A percentile compares a stretch with the other conserved stretches of the same genome.
Conservation (phyloP, 176 grass and related monocot species). For the Melocanna baccifera region DNA sequence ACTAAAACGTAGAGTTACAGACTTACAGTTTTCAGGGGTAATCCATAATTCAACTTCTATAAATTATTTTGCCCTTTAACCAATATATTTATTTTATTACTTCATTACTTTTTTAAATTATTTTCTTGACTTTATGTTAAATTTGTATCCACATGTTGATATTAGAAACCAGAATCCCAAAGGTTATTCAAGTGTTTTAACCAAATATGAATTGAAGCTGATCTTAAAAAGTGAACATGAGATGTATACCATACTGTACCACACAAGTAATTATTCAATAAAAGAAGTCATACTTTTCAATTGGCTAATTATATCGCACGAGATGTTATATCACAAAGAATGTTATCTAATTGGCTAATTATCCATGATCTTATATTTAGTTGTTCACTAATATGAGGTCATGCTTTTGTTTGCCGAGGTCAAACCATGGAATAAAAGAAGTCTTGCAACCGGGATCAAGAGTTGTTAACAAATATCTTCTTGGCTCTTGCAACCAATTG, state of each 20-base stretch:
- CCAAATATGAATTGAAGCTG: slow-evolving; percentile 3
- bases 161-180: not conserved
- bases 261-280: not conserved
- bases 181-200: not conserved
- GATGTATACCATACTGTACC: not conserved
- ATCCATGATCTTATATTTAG: too few species aligned
- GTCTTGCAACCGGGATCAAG: too few species aligned
- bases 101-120: not conserved
- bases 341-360: too few species aligned
- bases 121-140: not conserved
- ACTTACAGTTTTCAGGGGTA: not conserved
- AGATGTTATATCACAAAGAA: too few species aligned
- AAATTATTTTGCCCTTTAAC: not conserved
- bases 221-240: not conserved
- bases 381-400: too few species aligned
- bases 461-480: too few species aligned
- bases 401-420: too few species aligned
- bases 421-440: too few species aligned
- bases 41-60: not conserved
- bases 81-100: not conserved
- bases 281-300: too few species aligned
- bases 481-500: too few species aligned
- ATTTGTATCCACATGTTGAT: not conserved
- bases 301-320: too few species aligned
- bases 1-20: not conserved